Evolutionary conservation across 495 filamentous ascomycete species (phyloP).

Genomic region (Penicillium paxilli): DNA sequence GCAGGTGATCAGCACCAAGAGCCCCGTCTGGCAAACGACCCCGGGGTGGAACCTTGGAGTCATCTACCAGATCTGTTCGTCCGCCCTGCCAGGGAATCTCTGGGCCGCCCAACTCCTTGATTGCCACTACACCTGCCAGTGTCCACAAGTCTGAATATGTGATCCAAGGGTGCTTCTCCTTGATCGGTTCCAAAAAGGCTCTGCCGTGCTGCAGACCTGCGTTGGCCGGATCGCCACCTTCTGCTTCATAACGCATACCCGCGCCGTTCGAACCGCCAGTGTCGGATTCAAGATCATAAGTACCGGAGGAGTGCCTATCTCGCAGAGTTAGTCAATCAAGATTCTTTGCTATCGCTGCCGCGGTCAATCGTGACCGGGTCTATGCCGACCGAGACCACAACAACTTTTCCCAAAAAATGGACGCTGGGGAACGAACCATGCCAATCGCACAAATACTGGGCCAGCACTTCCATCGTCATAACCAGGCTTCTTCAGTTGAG

Average conservation of each 20-base stretch:
- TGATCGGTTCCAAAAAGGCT: conserved; percentile 61
- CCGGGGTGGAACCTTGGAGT: conserved; percentile 55
- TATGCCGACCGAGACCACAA: conserved; percentile 5
- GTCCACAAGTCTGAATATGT: conserved; percentile 67
- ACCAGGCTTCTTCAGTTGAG: conserved; percentile 55
- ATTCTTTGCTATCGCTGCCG: background rate
- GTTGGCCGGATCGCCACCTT: conserved; percentile 64
- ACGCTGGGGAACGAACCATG: conserved; percentile 48
- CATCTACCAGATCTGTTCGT: conserved; percentile 58
- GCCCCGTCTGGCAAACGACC: conserved; percentile 61
- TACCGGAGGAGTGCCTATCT: conserved; percentile 58
- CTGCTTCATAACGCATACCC: conserved; percentile 64
- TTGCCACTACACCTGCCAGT: conserved; percentile 57
- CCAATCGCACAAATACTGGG: conserved; percentile 61
- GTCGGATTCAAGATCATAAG: conserved; percentile 56
- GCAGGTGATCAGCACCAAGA: conserved; percentile 57
- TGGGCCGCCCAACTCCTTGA: conserved; percentile 59
- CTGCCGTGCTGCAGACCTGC: conserved; percentile 63
- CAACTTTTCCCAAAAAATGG: background rate
- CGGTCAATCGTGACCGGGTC: conserved; percentile 6
- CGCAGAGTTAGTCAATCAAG: conserved; percentile 6
- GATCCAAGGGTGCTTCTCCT: conserved; percentile 58
- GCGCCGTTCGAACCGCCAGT: conserved; percentile 65
- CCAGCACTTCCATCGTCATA: conserved; percentile 66
- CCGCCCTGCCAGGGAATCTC: conserved; percentile 54